A percentile compares a stretch with the other conserved stretches of the same genome.
phyloP scores from a whole-genome alignment of 2,329 filamentous ascomycete species.

The Davidsoniella eucalypti region DNA sequence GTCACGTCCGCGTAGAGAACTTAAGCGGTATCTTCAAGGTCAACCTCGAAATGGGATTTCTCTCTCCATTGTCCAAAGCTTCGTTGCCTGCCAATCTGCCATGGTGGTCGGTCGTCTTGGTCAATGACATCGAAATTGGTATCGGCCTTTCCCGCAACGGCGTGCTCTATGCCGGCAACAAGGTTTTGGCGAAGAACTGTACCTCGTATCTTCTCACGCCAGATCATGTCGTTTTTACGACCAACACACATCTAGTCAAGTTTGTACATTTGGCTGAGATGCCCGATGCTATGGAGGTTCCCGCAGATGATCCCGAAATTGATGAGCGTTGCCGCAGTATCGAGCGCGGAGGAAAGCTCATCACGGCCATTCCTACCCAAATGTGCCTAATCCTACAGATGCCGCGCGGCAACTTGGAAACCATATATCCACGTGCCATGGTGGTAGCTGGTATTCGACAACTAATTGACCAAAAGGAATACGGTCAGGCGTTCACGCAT shows the following conservation, averaged over 20 bases:
- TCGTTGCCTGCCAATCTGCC: slow-evolving; percentile 22
- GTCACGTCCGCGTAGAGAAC: slow-evolving; percentile 4
- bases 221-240: slow-evolving; percentile 79
- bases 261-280: slow-evolving; percentile 65
- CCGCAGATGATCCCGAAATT: slow-evolving; percentile 72
- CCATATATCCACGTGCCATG: slow-evolving; percentile 81
- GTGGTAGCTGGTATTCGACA: slow-evolving; percentile 78
- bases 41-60: neutral
- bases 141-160: slow-evolving; percentile 61
- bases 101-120: slow-evolving; percentile 29
- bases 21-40: slow-evolving; percentile 7
- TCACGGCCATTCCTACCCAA: slow-evolving; percentile 76
- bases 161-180: slow-evolving; percentile 60
- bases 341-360: slow-evolving; percentile 71
- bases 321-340: slow-evolving; percentile 87
- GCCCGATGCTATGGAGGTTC: slow-evolving; percentile 57
- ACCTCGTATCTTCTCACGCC: slow-evolving; percentile 77
- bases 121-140: slow-evolving; percentile 26
- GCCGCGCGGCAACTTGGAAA: slow-evolving; percentile 90
- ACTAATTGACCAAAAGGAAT: slow-evolving; percentile 65
- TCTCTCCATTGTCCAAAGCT: neutral
- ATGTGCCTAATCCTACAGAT: slow-evolving; percentile 84
- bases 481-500: slow-evolving; percentile 66
- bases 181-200: slow-evolving; percentile 64
- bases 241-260: slow-evolving; percentile 80